phyloP scores from a whole-genome alignment of 441 rosid species.

The Arabidopsis lyrata region DNA sequence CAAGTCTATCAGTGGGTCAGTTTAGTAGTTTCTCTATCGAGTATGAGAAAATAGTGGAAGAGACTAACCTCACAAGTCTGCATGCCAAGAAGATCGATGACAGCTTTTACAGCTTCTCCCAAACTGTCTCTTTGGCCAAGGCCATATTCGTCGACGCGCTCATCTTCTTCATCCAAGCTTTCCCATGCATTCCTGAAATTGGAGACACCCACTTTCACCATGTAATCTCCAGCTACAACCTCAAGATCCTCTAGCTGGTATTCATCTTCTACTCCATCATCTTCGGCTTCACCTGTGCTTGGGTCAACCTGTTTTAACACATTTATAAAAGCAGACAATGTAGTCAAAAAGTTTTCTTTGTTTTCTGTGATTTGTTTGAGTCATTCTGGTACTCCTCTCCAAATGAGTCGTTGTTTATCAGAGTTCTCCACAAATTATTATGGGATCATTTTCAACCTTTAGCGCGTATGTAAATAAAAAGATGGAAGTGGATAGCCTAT shows the following conservation, averaged over 20 bases:
- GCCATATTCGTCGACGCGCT: constrained; percentile 94
- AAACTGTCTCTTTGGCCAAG: constrained; percentile 94
- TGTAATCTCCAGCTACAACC: constrained; percentile 91
- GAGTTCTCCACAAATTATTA: background rate
- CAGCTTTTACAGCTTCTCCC: constrained; percentile 85
- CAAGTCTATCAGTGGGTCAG: background rate
- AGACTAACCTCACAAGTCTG: constrained; percentile 92
- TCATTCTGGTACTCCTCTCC: constrained; percentile 3
- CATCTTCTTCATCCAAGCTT: constrained; percentile 76
- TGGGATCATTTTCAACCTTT: background rate
- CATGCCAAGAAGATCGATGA: constrained; percentile 93
- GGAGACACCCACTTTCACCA: constrained; percentile 81
- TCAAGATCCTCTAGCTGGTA: constrained; percentile 97
- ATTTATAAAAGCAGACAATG: background rate
- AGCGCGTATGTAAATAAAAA: background rate
- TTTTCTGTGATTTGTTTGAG: constrained; percentile 5
- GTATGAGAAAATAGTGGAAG: background rate
- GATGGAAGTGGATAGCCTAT: constrained; percentile 7
- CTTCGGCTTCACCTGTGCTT: constrained; percentile 87
- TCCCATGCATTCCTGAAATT: constrained; percentile 99
- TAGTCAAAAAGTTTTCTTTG: constrained; percentile 4
- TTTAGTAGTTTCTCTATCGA: background rate
- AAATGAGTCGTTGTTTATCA: background rate
- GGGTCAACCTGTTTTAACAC: constrained; percentile 78
- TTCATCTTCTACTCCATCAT: constrained; percentile 98